Base-by-base conservation (phyloP, 1,284 basidiomycete species). In the Cyathus olla region DNA sequence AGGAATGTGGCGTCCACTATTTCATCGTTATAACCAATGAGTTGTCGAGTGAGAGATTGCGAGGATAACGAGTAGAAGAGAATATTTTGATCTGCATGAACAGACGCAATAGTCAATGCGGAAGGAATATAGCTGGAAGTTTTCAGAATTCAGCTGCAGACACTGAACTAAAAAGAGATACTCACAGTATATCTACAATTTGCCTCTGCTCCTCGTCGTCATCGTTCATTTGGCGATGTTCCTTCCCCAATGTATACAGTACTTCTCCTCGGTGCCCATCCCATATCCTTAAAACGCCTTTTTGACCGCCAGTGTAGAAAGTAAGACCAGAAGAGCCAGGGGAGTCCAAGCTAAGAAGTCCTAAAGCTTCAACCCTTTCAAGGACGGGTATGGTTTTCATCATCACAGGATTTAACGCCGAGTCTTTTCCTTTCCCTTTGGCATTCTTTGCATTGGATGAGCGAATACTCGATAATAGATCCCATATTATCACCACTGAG, bases 1-100 rank as follows among this genome's bases (percentile, higher is more conserved):
- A 99, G 84, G 79, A 95, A 95, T 22, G 87, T 84, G 10, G 90
- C 87, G 71, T 99, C 97, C 54, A 99, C 94, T 67, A 99, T 96
- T 77, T 99, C 97, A 77, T 99, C 98, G 77, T 99, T 99, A 86
- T 94, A 99, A 0, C 98, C 98, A 63, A 99, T 91, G 63, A 99
- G 80, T 70, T 98, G 97, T n/a, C 91, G 90, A n/a, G 86, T 81
- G 29, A 94, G 77, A 11, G 84, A 80, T 49, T 86, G 85, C 0
- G 88, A 86, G 8, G 83, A 76, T 9, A 96, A 79, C 2, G 92
- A 94, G 76, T 95, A 90, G 77, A 96, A 95, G 51, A 97, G 87
- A 66, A 99, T 95, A 70, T 98, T 99, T 81, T 99, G 97, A 76
- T 99, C 97, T 28, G 95, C 96, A 73, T 98, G 96, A 9, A 97